phyloP scores from a whole-genome alignment of 2,329 filamentous ascomycete genomes.

The Pezicula carpinea region DNA sequence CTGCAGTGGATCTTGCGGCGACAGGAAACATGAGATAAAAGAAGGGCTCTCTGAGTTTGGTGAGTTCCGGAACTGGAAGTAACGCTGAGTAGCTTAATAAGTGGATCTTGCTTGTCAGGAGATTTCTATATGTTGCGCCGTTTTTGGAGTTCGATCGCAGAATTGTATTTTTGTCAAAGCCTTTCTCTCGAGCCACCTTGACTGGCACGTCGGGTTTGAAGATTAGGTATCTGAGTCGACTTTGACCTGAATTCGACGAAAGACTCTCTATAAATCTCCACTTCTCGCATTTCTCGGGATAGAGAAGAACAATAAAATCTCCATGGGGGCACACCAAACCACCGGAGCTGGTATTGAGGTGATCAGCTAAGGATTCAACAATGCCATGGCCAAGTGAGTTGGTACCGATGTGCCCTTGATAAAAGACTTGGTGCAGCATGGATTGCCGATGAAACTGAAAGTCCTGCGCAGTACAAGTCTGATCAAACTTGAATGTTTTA shows the following conservation, averaged over 20 bases:
- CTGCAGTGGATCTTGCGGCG: slow-evolving; percentile 28
- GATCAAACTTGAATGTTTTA: slow-evolving; percentile 15
- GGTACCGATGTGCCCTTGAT: slow-evolving; percentile 11
- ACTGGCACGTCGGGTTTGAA: slow-evolving; percentile 13
- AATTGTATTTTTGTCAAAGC: neutral
- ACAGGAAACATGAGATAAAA: slow-evolving; percentile 49
- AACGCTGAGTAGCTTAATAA: slow-evolving; percentile 16
- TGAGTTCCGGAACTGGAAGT: slow-evolving; percentile 11
- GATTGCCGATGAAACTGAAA: slow-evolving; percentile 12
- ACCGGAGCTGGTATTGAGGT: slow-evolving; percentile 14
- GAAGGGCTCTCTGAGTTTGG: slow-evolving; percentile 10
- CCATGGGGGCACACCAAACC: slow-evolving; percentile 16
- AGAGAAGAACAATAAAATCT: slow-evolving; percentile 20
- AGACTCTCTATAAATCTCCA: slow-evolving; percentile 23
- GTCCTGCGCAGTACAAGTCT: slow-evolving; percentile 22
- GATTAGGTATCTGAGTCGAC: slow-evolving; percentile 20
- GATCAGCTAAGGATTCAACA: slow-evolving; percentile 14
- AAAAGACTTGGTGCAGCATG: slow-evolving; percentile 4
- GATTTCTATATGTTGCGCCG: slow-evolving; percentile 7
- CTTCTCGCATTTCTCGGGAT: slow-evolving; percentile 20
- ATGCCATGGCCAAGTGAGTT: no score
- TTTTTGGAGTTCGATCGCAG: neutral
- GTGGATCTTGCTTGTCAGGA: slow-evolving; percentile 15
- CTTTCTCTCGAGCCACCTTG: neutral
- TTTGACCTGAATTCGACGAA: neutral